Percentiles rank a stretch among this genome's conserved stretches.
These are phyloP conservation scores for Wakefieldia striispora DNA, from an alignment of 768 basidiomycete genomes.

Conservation along the genomic window DNA sequence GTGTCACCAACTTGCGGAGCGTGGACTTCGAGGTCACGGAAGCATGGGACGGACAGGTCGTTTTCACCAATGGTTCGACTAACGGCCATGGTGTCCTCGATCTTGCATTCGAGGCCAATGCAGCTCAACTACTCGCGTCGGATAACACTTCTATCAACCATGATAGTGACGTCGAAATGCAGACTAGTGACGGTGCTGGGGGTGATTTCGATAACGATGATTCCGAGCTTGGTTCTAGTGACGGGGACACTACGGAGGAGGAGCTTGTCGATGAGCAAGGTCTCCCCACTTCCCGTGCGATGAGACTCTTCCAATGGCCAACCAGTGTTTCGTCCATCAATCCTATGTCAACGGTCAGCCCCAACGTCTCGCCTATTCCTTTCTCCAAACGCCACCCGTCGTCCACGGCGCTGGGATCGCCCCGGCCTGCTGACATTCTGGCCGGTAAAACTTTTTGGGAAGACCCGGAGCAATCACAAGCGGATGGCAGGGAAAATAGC, in stretches of 20 bases:
- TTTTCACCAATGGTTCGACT: conserved; percentile 63
- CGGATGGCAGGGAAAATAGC: conserved; percentile 36
- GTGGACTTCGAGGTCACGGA: conserved; percentile 60
- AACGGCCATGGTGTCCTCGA: conserved; percentile 55
- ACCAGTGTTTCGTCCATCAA: conserved; percentile 62
- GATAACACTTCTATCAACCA: conserved; percentile 48
- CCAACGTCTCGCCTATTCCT: conserved; percentile 45
- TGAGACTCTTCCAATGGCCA: conserved; percentile 69
- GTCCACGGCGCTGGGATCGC: conserved; percentile 36
- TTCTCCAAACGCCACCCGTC: conserved; percentile 32
- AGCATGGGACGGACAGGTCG: conserved; percentile 72
- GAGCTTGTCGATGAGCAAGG: conserved; percentile 77
- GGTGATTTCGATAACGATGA: conserved; percentile 41
- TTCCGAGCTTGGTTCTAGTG: conserved; percentile 50
- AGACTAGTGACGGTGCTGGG: conserved; percentile 34
- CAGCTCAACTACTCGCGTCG: conserved; percentile 49
- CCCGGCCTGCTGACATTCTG: conserved; percentile 68
- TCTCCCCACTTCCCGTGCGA: conserved; percentile 72
- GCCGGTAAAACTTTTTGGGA: conserved; percentile 59
- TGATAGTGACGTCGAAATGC: conserved; percentile 51
- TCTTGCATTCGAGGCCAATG: conserved; percentile 67
- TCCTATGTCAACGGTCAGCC: conserved; percentile 72
- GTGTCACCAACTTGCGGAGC: conserved; percentile 35
- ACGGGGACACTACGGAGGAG: conserved; percentile 80
- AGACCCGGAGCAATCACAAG: conserved; percentile 39